Percentiles rank a stretch among this genome's conserved stretches.
These are phyloP conservation scores for Parathielavia appendiculata DNA, from an alignment of 495 filamentous ascomycete genomes.

Conservation along the genomic window DNA sequence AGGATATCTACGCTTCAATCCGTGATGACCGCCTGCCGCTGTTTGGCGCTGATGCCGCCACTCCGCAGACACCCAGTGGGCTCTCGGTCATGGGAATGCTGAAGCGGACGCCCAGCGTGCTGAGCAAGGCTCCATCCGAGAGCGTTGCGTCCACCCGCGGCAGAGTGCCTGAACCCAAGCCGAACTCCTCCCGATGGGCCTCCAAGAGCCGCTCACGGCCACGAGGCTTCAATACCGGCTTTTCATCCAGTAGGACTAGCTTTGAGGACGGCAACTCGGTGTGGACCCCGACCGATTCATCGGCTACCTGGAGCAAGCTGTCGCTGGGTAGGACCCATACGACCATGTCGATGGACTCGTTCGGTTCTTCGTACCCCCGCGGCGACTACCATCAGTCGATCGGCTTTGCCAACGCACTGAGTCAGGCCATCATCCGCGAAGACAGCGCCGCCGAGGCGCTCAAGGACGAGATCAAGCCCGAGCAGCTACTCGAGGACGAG, in stretches of 20 bases:
- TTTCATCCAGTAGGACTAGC: constrained; percentile 90
- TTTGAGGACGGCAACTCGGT: constrained; percentile 86
- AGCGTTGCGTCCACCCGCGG: constrained; percentile 66
- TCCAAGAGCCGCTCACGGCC: constrained; percentile 80
- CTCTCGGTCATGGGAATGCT: constrained; percentile 62
- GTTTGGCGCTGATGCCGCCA: constrained; percentile 50
- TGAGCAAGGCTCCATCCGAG: constrained; percentile 81
- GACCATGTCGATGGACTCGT: constrained; percentile 83
- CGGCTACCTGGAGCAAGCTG: constrained; percentile 85
- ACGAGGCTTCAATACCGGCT: constrained; percentile 71
- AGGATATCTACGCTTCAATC: constrained; percentile 88
- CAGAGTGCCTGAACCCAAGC: constrained; percentile 58
- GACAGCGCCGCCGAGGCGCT: constrained; percentile 55
- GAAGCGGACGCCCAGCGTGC: constrained; percentile 78
- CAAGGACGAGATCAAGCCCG: constrained; percentile 49
- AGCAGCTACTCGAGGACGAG: constrained; percentile 82
- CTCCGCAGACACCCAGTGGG: constrained; percentile 41
- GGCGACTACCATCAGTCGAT: constrained; percentile 93
- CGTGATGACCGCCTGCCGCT: constrained; percentile 78
- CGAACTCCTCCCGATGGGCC: constrained; percentile 67
- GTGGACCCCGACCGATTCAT: constrained; percentile 81
- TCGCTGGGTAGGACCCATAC: constrained; percentile 85
- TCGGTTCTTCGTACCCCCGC: constrained; percentile 70
- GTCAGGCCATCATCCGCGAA: constrained; percentile 93
- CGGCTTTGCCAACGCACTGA: constrained; percentile 94